Evolutionary conservation across 306 rosid species (phyloP).

Genomic region (Alnus rubra): DNA sequence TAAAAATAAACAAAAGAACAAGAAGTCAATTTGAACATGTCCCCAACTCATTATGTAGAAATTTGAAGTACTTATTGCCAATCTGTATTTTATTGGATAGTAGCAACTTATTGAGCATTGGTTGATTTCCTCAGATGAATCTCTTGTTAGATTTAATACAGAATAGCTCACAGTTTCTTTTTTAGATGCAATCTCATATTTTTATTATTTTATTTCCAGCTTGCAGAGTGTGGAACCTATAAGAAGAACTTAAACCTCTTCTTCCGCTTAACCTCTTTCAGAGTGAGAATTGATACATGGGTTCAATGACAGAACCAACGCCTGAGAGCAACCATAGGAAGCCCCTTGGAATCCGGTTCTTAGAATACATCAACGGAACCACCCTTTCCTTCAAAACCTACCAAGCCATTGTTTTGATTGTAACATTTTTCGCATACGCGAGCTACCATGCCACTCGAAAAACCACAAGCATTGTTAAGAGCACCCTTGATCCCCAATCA

Average conservation of each 20-base stretch:
- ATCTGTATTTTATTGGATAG: neutral
- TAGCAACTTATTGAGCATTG: neutral
- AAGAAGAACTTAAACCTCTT: conserved; percentile 31
- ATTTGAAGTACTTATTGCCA: neutral
- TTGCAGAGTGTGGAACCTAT: conserved; percentile 29
- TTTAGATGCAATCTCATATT: neutral
- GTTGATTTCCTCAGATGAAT: conserved; percentile 13
- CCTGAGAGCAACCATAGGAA: conserved; percentile 40
- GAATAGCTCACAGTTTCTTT: neutral
- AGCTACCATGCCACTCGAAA: conserved; percentile 92
- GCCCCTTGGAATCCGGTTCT: conserved; percentile 56
- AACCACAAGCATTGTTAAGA: conserved; percentile 91
- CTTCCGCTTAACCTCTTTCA: conserved; percentile 26
- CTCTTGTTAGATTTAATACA: neutral
- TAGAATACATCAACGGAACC: conserved; percentile 59
- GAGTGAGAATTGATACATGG: conserved; percentile 42
- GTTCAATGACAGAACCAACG: conserved; percentile 45
- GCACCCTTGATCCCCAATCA: conserved; percentile 86
- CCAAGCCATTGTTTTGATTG: conserved; percentile 74
- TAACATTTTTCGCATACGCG: conserved; percentile 86
- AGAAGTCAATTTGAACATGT: conserved; percentile 1
- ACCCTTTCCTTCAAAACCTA: conserved; percentile 76
- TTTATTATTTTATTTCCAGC: conserved; percentile 12
- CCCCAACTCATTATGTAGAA: neutral
- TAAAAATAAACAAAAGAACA: neutral